Evolutionary conservation across 2,329 filamentous ascomycete species (phyloP).

Genomic region (Fusarium staphyleae): DNA sequence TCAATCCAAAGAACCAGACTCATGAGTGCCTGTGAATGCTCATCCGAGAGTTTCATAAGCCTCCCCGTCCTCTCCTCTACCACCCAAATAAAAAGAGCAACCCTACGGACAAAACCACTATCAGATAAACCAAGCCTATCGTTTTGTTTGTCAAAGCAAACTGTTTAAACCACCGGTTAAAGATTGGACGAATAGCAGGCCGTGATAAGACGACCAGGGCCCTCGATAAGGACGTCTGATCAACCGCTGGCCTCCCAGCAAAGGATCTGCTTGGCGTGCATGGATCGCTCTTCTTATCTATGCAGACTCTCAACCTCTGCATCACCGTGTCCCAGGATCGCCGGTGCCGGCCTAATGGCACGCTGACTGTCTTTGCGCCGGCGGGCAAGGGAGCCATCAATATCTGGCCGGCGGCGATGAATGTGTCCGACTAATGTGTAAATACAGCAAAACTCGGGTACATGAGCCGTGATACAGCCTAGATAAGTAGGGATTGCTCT

Average conservation of each 20-base stretch:
- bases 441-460: too few species aligned
- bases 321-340: not conserved
- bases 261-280: conserved; percentile 2
- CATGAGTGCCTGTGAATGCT: too few species aligned
- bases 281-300: conserved; percentile 3
- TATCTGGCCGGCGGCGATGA: not conserved
- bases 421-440: not conserved
- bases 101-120: not conserved
- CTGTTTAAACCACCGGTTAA: not conserved
- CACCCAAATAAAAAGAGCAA: too few species aligned
- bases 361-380: not conserved
- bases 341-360: not conserved
- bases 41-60: too few species aligned
- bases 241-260: not conserved
- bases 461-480: too few species aligned
- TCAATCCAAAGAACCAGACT: too few species aligned
- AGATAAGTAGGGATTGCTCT: too few species aligned
- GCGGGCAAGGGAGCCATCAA: not conserved
- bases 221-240: conserved; percentile 2
- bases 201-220: not conserved
- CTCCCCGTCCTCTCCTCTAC: too few species aligned
- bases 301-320: not conserved
- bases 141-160: not conserved
- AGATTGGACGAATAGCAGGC: conserved; percentile 1
- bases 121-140: not conserved